phyloP scores from a whole-genome alignment of 805 yeast genomes.

The Groenewaldozyma tartarivorans region DNA sequence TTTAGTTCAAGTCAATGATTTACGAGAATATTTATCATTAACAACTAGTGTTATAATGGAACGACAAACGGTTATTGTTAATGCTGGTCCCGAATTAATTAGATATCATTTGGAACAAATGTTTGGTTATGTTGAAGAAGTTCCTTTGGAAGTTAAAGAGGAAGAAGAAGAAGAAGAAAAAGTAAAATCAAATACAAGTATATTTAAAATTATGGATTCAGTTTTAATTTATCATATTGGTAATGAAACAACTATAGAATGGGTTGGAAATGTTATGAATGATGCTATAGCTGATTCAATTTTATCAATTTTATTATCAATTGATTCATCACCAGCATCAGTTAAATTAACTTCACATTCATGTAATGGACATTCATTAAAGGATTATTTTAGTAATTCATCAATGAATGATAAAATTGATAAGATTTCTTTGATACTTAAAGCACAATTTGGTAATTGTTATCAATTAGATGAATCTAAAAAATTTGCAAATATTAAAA shows the following conservation, averaged over 20 bases:
- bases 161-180: slow-evolving; percentile 4
- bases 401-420: slow-evolving; percentile 21
- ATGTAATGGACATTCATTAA: slow-evolving; percentile 33
- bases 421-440: slow-evolving; percentile 52
- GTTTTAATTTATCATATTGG: slow-evolving; percentile 42
- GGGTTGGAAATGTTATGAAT: slow-evolving; percentile 83
- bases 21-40: slow-evolving; percentile 79
- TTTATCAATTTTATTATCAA: slow-evolving; percentile 80
- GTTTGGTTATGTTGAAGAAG: slow-evolving; percentile 76
- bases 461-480: slow-evolving; percentile 32
- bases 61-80: slow-evolving; percentile 65
- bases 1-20: slow-evolving; percentile 73
- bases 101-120: slow-evolving; percentile 88
- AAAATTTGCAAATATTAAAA: slow-evolving; percentile 46
- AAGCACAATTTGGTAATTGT: slow-evolving; percentile 84
- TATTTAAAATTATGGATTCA: slow-evolving; percentile 52
- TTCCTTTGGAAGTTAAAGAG: slow-evolving; percentile 38
- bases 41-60: slow-evolving; percentile 80
- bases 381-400: slow-evolving; percentile 17
- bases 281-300: slow-evolving; percentile 94
- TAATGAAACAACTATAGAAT: slow-evolving; percentile 59
- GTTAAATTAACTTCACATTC: slow-evolving; percentile 70
- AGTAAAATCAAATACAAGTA: not conserved
- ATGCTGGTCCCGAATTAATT: slow-evolving; percentile 71
- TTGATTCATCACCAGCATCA: slow-evolving; percentile 91